Evolutionary conservation across 2,329 filamentous ascomycete species (phyloP).

Genomic region (Blastomyces gilchristii): DNA sequence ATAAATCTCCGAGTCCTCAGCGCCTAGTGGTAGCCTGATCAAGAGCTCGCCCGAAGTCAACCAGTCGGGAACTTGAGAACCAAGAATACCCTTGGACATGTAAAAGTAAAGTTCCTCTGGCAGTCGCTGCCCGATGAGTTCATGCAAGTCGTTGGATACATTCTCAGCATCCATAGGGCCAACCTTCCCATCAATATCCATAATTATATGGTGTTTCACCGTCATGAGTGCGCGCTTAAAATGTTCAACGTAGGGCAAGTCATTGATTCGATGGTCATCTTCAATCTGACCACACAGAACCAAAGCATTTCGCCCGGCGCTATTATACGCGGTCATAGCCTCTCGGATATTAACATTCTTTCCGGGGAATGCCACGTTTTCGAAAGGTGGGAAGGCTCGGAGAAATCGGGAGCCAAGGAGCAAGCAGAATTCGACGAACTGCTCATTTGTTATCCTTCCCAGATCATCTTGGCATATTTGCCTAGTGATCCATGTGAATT

Average conservation of each 20-base stretch:
- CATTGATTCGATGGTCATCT: constrained; percentile 62
- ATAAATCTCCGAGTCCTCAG: constrained; percentile 69
- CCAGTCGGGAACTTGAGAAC: constrained; percentile 68
- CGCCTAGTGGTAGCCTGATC: constrained; percentile 75
- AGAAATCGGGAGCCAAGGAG: constrained; percentile 76
- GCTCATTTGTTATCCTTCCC: constrained; percentile 52
- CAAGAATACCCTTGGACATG: constrained; percentile 70
- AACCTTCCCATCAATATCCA: constrained; percentile 66
- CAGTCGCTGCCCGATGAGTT: constrained; percentile 81
- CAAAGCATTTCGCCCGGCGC: constrained; percentile 56
- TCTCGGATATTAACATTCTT: constrained; percentile 56
- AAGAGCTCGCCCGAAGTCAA: constrained; percentile 69
- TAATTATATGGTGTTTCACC: constrained; percentile 77
- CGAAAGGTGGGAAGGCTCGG: constrained; percentile 65
- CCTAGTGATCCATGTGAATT: constrained; percentile 55
- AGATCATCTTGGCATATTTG: constrained; percentile 60
- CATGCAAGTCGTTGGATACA: constrained; percentile 72
- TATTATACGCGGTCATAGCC: constrained; percentile 65
- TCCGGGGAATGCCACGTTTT: constrained; percentile 48
- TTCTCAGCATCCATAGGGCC: constrained; percentile 61
- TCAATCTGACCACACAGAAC: constrained; percentile 66
- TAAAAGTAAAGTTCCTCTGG: constrained; percentile 88
- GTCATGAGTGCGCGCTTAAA: constrained; percentile 79
- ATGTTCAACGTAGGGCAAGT: constrained; percentile 69
- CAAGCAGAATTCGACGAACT: constrained; percentile 74